phyloP scores from a whole-genome alignment of 495 filamentous ascomycete genomes.

The Neurospora tetrasperma region DNA sequence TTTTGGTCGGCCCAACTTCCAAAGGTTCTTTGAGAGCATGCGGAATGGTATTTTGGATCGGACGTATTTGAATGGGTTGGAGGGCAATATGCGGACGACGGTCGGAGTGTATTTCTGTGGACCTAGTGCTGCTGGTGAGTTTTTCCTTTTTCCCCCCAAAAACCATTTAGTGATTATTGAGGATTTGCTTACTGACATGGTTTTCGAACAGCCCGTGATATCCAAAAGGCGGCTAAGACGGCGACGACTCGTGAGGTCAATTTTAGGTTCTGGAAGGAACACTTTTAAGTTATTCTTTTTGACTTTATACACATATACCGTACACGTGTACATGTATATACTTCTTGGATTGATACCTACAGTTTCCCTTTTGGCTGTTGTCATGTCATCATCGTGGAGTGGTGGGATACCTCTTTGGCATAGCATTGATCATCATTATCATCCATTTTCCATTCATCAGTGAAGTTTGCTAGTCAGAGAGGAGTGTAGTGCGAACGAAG shows the following conservation, averaged over 20 bases:
- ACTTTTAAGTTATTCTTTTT: constrained; percentile 39
- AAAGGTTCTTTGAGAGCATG: constrained; percentile 72
- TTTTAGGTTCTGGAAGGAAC: constrained; percentile 99
- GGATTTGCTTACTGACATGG: constrained; percentile 18
- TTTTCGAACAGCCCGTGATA: constrained; percentile 59
- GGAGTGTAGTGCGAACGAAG: no score
- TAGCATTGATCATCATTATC: not conserved
- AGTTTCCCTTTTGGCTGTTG: not conserved
- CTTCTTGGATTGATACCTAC: not conserved
- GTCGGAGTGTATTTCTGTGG: constrained; percentile 99
- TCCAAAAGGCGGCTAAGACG: constrained; percentile 64
- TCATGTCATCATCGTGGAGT: not conserved
- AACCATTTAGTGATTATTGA: not conserved
- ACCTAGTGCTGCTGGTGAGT: constrained; percentile 40
- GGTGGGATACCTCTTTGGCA: not conserved
- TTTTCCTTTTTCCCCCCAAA: not conserved
- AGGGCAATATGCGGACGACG: constrained; percentile 62
- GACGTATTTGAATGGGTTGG: constrained; percentile 73
- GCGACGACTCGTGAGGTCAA: constrained; percentile 66
- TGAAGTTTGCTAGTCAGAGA: no score
- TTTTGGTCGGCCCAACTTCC: constrained; percentile 91
- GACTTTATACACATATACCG: not conserved
- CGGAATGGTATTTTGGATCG: constrained; percentile 75
- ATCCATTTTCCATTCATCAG: no score
- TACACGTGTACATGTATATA: not conserved